These are phyloP conservation scores for Jacaranda copaia DNA, from an alignment of 257 asterid species.

Conservation along the genomic window DNA sequence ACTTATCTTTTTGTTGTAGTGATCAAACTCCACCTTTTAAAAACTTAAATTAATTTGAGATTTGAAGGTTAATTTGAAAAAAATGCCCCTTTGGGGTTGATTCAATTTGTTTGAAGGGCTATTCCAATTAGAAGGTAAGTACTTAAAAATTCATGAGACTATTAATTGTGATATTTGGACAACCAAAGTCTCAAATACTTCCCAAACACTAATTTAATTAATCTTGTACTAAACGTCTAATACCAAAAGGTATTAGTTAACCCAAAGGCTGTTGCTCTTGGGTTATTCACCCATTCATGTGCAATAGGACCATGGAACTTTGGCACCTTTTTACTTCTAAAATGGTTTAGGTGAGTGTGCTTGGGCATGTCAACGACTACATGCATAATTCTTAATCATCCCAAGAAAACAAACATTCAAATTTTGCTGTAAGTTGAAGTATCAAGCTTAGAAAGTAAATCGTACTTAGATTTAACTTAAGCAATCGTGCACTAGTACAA, in stretches of 20 bases:
- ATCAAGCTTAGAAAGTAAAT: not conserved
- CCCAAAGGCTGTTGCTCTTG: constrained; percentile 24
- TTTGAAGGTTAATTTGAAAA: too few relatives aligned
- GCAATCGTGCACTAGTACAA: not conserved
- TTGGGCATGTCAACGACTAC: constrained; percentile 27
- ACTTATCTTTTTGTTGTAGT: not conserved
- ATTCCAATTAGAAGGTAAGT: too few relatives aligned
- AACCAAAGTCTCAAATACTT: not conserved
- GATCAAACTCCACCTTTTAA: too few relatives aligned
- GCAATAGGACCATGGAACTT: constrained; percentile 29
- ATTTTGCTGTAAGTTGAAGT: not conserved
- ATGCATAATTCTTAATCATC: not conserved
- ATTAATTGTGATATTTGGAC: too few relatives aligned
- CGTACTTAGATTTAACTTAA: constrained; percentile 3
- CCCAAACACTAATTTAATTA: not conserved
- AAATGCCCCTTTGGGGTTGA: too few relatives aligned
- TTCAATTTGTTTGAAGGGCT: too few relatives aligned
- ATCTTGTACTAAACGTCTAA: not conserved
- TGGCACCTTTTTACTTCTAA: constrained; percentile 18
- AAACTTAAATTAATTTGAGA: too few relatives aligned
- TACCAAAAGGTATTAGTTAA: constrained; percentile 35
- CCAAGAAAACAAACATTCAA: constrained; percentile 46
- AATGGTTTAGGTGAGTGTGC: constrained; percentile 31
- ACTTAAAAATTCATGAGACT: too few relatives aligned
- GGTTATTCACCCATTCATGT: constrained; percentile 31